Conservation (phyloP, 2,329 filamentous ascomycete species). For the Onygenales sp. region DNA sequence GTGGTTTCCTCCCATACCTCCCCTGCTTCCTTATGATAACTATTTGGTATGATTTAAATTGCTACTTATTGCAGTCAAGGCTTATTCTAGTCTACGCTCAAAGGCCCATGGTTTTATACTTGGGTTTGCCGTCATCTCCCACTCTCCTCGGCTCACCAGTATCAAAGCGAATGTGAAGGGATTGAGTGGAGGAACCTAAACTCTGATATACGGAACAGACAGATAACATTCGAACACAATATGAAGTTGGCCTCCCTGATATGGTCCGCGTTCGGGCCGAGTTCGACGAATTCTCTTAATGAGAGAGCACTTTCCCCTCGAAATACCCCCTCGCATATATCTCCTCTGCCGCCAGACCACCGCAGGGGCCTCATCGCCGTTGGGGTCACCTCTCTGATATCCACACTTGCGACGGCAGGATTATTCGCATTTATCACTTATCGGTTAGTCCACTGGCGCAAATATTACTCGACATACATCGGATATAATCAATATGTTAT, state of each 20-base stretch:
- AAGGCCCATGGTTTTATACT: too few relatives aligned
- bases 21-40: too few relatives aligned
- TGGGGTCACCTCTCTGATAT: constrained; percentile 37
- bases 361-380: constrained; percentile 38
- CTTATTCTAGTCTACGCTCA: too few relatives aligned
- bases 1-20: too few relatives aligned
- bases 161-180: background rate
- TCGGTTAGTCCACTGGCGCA: constrained; percentile 42
- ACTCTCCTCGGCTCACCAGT: too few relatives aligned
- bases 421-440: constrained; percentile 42
- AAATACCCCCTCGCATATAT: constrained; percentile 11
- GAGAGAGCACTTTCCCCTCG: background rate
- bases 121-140: too few relatives aligned
- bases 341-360: constrained; percentile 25
- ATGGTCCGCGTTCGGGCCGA: background rate
- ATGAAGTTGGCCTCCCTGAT: background rate
- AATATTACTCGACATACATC: constrained; percentile 39
- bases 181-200: background rate
- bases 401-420: constrained; percentile 33
- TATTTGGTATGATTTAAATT: too few relatives aligned
- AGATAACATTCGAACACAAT: background rate
- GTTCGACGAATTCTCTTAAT: background rate
- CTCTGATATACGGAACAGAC: background rate
- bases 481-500: constrained; percentile 48
- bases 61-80: too few relatives aligned